These are phyloP conservation scores for Candida manassasensis DNA, from an alignment of 805 yeast species.

Conservation along the genomic window DNA sequence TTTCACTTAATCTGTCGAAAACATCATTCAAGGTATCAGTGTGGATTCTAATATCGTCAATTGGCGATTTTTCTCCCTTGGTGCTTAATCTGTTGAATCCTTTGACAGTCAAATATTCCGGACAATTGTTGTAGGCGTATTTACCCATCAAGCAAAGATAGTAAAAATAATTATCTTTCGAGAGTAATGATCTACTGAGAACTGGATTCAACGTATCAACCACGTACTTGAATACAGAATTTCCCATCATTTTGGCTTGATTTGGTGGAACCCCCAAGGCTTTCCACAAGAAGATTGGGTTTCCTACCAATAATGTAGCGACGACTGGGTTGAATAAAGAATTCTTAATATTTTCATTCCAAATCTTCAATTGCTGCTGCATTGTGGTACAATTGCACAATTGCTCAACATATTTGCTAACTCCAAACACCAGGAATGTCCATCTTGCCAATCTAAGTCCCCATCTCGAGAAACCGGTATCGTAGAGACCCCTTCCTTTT, in stretches of 20 bases:
- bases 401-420: conserved; percentile 45
- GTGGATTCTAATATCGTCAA: conserved; percentile 70
- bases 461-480: conserved; percentile 86
- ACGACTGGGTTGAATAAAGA: conserved; percentile 67
- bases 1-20: conserved; percentile 55
- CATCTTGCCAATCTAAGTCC: conserved; percentile 65
- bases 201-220: conserved; percentile 78
- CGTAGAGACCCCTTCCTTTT: conserved; percentile 61
- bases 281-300: conserved; percentile 82
- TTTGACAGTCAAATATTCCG: conserved; percentile 61
- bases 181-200: conserved; percentile 55
- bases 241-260: conserved; percentile 77
- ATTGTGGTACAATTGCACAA: conserved; percentile 55
- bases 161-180: conserved; percentile 74
- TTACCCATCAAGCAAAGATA: conserved; percentile 61
- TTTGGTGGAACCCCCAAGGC: conserved; percentile 87
- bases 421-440: conserved; percentile 55
- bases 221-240: conserved; percentile 65
- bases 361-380: conserved; percentile 58
- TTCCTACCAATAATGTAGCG: conserved; percentile 65
- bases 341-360: conserved; percentile 63
- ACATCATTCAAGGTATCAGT: conserved; percentile 78
- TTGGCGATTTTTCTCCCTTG: conserved; percentile 37
- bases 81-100: conserved; percentile 48
- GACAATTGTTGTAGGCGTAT: conserved; percentile 63